phyloP scores from a whole-genome alignment of 208 protist genomes.

The Angomonas ambiguus region DNA sequence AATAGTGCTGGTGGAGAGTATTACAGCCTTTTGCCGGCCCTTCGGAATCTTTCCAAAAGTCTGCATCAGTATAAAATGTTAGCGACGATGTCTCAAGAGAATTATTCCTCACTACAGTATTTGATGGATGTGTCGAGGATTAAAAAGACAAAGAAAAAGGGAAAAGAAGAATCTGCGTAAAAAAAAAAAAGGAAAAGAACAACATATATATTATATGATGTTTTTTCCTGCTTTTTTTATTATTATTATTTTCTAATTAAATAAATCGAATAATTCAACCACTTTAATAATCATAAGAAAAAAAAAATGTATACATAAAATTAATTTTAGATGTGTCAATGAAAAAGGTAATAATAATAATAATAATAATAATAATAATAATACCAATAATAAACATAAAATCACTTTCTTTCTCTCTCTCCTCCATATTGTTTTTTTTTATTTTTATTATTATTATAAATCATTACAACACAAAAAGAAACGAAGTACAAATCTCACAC shows the following conservation, averaged over 20 bases:
- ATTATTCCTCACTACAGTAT: slow-evolving; percentile 86
- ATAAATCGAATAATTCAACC: not conserved
- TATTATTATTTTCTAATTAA: not conserved
- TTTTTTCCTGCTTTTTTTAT: slow-evolving; percentile 13
- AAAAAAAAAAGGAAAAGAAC: not conserved
- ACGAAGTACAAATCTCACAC: no score
- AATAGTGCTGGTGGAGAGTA: no score
- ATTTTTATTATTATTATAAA: slow-evolving; percentile 1
- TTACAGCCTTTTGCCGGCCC: slow-evolving; percentile 40
- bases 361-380: slow-evolving; percentile 7
- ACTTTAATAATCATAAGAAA: not conserved
- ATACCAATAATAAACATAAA: not conserved
- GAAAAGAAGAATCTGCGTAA: not conserved
- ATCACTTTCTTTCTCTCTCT: not conserved
- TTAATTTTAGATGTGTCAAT: not conserved
- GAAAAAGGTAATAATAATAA: not conserved
- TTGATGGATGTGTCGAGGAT: slow-evolving; percentile 69
- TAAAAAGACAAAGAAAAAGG: slow-evolving; percentile 39
- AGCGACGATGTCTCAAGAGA: slow-evolving; percentile 68
- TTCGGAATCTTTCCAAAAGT: slow-evolving; percentile 65
- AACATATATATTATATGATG: slow-evolving; percentile 2
- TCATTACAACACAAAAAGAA: not conserved
- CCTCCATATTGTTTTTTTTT: no score
- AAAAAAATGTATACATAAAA: not conserved
- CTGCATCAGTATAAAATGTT: slow-evolving; percentile 64